Evolutionary conservation across 257 asterid genomes (phyloP).

Genomic region (Gentiana dahurica): DNA sequence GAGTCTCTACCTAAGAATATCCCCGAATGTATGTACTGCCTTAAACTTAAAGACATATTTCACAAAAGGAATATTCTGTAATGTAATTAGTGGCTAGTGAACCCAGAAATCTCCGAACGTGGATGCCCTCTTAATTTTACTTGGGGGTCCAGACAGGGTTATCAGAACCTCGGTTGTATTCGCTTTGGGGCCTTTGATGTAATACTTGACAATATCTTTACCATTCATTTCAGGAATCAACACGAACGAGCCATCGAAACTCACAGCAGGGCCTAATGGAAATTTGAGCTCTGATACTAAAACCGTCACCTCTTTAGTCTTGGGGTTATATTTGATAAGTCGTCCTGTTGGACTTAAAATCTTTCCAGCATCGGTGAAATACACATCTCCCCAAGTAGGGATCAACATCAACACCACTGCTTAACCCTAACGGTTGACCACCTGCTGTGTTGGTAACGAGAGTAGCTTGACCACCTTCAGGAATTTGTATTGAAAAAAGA

Average conservation of each 20-base stretch:
- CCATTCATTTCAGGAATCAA: slow-evolving; percentile 20
- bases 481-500: too few relatives aligned
- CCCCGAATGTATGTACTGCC: too few relatives aligned
- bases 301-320: slow-evolving; percentile 3
- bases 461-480: background rate
- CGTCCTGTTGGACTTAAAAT: slow-evolving; percentile 13
- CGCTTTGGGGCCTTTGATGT: slow-evolving; percentile 33
- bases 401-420: background rate
- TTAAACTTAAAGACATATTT: too few relatives aligned
- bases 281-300: slow-evolving; percentile 21
- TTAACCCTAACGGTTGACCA: background rate
- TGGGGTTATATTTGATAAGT: too few relatives aligned
- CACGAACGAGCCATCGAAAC: slow-evolving; percentile 22
- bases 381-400: slow-evolving; percentile 25
- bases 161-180: slow-evolving; percentile 21
- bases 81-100: too few relatives aligned
- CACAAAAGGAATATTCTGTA: too few relatives aligned
- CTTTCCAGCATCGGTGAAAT: too few relatives aligned
- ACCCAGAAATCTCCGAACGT: slow-evolving; percentile 38
- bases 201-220: slow-evolving; percentile 18
- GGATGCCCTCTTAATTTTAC: slow-evolving; percentile 28
- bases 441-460: background rate
- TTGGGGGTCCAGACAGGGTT: slow-evolving; percentile 23
- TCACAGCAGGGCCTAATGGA: slow-evolving; percentile 27
- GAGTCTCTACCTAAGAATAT: too few relatives aligned